Conservation (phyloP, 108 stramenopile species). For the Skeletonema menzelii region DNA sequence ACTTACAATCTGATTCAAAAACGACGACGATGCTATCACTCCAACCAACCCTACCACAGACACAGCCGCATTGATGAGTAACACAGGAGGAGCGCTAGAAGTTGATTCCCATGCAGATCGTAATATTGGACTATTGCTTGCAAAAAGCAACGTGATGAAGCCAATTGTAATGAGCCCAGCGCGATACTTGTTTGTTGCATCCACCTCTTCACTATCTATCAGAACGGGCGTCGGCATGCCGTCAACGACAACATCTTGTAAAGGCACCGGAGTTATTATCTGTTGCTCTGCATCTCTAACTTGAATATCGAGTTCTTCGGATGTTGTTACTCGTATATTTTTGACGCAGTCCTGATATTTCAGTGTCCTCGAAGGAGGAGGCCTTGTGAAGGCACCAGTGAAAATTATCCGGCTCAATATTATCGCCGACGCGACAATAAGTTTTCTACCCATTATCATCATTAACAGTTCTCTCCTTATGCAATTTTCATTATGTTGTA, state of each 20-base stretch:
- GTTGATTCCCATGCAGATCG: conserved; percentile 61
- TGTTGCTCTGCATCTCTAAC: background rate
- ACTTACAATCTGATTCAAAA: conserved; percentile 41
- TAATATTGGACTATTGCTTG: conserved; percentile 65
- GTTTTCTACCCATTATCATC: background rate
- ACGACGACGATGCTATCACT: conserved; percentile 51
- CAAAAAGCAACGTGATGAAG: conserved; percentile 70
- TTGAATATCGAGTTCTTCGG: background rate
- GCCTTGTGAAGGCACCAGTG: background rate
- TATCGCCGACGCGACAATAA: background rate
- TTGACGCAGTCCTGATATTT: background rate
- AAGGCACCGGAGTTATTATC: background rate
- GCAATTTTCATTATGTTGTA: no score
- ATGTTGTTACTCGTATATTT: background rate
- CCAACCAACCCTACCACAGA: conserved; percentile 62
- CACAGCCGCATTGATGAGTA: conserved; percentile 71
- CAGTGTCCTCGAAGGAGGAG: background rate
- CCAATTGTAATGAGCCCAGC: conserved; percentile 67
- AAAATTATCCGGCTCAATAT: background rate
- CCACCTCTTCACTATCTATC: background rate
- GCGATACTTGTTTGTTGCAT: conserved; percentile 33
- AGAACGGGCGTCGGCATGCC: conserved; percentile 7
- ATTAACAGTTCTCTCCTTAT: no score
- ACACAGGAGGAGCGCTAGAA: conserved; percentile 48
- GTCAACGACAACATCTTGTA: conserved; percentile 9